Conservation (phyloP, 2,329 filamentous ascomycete species). For the Thielaviopsis ethacetica region DNA sequence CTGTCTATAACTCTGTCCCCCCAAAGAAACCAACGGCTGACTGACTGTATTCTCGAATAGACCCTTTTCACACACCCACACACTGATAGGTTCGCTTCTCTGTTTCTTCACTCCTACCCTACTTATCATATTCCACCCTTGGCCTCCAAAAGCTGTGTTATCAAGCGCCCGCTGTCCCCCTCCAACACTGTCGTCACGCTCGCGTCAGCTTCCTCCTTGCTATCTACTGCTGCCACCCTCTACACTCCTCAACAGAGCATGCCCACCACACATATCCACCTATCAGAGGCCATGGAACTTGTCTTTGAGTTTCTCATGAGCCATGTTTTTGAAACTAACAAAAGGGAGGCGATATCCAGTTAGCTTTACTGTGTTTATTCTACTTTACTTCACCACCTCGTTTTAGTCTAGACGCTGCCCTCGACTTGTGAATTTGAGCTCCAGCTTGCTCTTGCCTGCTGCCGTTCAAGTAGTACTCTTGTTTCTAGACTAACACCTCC, state of each 20-base stretch:
- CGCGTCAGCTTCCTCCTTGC: neutral
- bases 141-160: neutral
- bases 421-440: neutral
- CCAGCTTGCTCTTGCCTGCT: neutral
- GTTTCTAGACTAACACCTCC: neutral
- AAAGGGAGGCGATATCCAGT: neutral
- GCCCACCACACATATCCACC: neutral
- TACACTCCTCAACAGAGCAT: neutral
- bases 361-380: neutral
- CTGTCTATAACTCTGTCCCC: neutral
- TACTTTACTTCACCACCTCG: neutral
- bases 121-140: neutral
- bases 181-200: neutral
- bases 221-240: constrained; percentile 12
- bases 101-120: neutral
- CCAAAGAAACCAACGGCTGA: neutral
- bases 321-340: neutral
- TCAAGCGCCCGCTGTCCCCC: neutral
- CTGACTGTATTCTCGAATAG: neutral
- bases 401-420: neutral
- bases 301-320: neutral
- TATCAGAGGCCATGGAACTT: neutral
- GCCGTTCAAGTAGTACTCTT: neutral
- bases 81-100: neutral
- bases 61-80: neutral